A percentile compares a stretch with the other conserved stretches of the same genome.
These are phyloP conservation scores for Eucalyptus pauciflora DNA, from an alignment of 345 rosid genomes.

Conservation along the genomic window DNA sequence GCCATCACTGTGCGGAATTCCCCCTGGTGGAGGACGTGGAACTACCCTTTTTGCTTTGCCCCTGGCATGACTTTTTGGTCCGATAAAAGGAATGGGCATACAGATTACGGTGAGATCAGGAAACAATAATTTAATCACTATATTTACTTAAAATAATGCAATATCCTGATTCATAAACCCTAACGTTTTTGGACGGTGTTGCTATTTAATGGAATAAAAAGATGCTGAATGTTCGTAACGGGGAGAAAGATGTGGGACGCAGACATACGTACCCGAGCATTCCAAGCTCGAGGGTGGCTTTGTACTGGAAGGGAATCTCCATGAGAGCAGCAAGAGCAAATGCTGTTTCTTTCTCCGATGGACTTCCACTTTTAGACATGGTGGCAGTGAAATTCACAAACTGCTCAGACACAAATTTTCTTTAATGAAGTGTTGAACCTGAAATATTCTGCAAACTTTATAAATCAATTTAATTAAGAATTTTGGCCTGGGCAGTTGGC, in stretches of 20 bases:
- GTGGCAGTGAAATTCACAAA: slow-evolving; percentile 92
- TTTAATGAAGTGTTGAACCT: neutral
- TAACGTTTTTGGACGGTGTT: slow-evolving; percentile 4
- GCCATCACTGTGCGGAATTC: slow-evolving; percentile 26
- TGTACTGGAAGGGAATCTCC: slow-evolving; percentile 95
- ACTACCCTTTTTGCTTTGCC: neutral
- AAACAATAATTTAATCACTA: neutral
- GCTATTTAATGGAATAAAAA: neutral
- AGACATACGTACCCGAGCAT: slow-evolving; percentile 52
- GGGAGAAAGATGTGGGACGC: neutral
- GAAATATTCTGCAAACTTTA: neutral
- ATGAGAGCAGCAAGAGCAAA: slow-evolving; percentile 89
- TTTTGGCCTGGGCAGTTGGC: neutral
- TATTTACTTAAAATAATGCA: neutral
- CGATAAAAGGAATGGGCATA: neutral
- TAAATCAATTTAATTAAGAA: neutral
- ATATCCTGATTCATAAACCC: neutral
- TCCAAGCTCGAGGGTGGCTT: slow-evolving; percentile 78
- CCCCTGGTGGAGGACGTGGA: slow-evolving; percentile 35
- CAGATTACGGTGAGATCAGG: neutral
- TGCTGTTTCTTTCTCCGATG: slow-evolving; percentile 66
- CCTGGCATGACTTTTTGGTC: neutral
- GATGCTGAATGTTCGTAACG: neutral
- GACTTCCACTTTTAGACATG: slow-evolving; percentile 59
- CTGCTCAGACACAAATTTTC: slow-evolving; percentile 10